Base-by-base conservation (phyloP, 495 filamentous ascomycete genomes). In the Podospora appendiculata region DNA sequence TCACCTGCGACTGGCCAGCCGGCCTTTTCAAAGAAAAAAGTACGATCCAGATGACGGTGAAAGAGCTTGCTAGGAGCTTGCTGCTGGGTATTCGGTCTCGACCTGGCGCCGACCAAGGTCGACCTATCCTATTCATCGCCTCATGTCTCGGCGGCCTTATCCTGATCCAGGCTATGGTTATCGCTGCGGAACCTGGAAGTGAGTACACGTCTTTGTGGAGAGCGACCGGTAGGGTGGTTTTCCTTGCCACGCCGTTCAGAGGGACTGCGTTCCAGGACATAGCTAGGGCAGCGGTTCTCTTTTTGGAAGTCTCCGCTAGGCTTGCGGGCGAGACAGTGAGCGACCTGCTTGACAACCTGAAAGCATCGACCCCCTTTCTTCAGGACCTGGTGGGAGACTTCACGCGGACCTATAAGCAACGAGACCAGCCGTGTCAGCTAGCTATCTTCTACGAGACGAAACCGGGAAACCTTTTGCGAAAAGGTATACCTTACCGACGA, bases 81-180 rank as follows among this genome's bases (percentile, higher is more conserved):
- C 55, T 59, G 13, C 56, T 35, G 14, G 47, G 52, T 41, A 59
- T 65, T 38, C 18, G 34, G 50, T 25, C 48, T 8, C 19, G 38
- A 45, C 32, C 7, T 43, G 11, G 48, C 32, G 41, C 34, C 44
- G n/a, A 17, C 6, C 34, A 41, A 51, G 36, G n/a, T 12, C 57
- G 63, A 42, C 66, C 62, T 18, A 56, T 70, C 43, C 12, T 68
- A 45, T 70, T 70, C 56, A 64, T 70, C 47, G 64, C 65, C 4
- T 70, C 66, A 14, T 70, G n/a, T 54, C 57, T 70, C 36, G 64
- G 66, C 2, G 66, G 66, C 6, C 50, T 70, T 48, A 50, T 68
- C 55, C 48, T 70, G 52, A 55, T 50, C 34, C 56, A 62, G 58
- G 62, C 66, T 47, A 56, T 66, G 16, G 52, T 47, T n/a, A n/a